Evolutionary conservation across 345 rosid species (phyloP), one percentile per base, ranked within the genome.

Genomic region (Turnera subulata): DNA sequence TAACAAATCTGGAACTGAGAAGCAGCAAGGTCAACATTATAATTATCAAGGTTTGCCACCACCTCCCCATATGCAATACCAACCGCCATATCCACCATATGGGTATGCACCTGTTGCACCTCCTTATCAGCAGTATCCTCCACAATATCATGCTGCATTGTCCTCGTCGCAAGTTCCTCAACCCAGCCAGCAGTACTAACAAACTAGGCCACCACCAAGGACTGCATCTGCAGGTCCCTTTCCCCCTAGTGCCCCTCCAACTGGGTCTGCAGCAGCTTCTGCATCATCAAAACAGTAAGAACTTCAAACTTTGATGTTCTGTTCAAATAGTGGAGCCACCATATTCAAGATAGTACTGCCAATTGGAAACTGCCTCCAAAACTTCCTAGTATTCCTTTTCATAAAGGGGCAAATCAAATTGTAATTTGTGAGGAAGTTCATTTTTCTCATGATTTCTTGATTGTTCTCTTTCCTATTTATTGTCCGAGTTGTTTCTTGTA

Each of bases 101-200:
- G 93, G 91, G 0, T 84, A 82, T 59, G 76, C 82, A 92, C 88
- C 51, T 3, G 82, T 75, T 0, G 47, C 72, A 46, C 84, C 72
- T 18, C 78, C 88, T 32, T 82, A 84, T 68, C 96, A 81, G 64
- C 92, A 81, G 66, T 78, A 82, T 47, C 82, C 84, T 47, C 75
- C 79, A 19, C 61, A 62, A 17, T 81, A 76, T 55, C 84, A 67
- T 57, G 49, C 78, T 21, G 70, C 73, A 14, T 46, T 64, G 65
- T 78, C 76, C 11, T 79, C 73, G 15, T 79, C 83, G 39, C 80
- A 64, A 8, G 63, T 50, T 0, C 78, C 68, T 14, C 76, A 73
- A 54, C 45, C 69, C 33, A 7, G 56, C 43, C 79, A 73, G 26
- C 86, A 73, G 19, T 79, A 80, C 43, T 71, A 67, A 59, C 80